Conservation (phyloP, 108 stramenopile genomes). For the Fistulifera pelliculosa region DNA sequence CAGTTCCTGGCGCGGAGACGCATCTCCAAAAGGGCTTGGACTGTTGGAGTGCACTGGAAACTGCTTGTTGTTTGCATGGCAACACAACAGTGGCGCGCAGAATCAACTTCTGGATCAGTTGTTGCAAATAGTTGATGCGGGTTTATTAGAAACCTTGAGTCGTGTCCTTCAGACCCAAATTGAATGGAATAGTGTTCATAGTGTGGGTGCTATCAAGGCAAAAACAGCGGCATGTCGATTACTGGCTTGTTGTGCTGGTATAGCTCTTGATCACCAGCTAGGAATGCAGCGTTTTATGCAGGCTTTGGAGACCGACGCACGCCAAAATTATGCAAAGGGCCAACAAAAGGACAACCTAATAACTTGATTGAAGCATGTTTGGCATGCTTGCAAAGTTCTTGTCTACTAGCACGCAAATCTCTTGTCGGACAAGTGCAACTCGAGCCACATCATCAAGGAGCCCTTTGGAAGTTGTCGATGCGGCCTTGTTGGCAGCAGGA, state of each 20-base stretch:
- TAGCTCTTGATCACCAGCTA: constrained; percentile 39
- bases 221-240: constrained; percentile 42
- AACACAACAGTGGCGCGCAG: constrained; percentile 31
- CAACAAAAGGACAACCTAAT: constrained; percentile 15
- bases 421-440: constrained; percentile 18
- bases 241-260: constrained; percentile 64
- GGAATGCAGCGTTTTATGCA: constrained; percentile 55
- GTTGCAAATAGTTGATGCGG: constrained; percentile 64
- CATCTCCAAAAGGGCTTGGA: constrained; percentile 53
- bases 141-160: constrained; percentile 45
- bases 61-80: constrained; percentile 55
- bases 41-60: constrained; percentile 53
- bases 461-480: constrained; percentile 58
- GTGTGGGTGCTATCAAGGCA: constrained; percentile 55
- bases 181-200: constrained; percentile 49
- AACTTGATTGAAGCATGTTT: constrained; percentile 43
- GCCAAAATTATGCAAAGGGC: constrained; percentile 20
- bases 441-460: constrained; percentile 28
- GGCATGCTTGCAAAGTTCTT: constrained; percentile 25
- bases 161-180: constrained; percentile 50
- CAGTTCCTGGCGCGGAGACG: constrained; percentile 57
- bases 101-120: constrained; percentile 46
- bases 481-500: constrained; percentile 61
- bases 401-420: constrained; percentile 16
- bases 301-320: constrained; percentile 53